Conservation (phyloP, 164 flowering plant species). For the Sedum album region DNA sequence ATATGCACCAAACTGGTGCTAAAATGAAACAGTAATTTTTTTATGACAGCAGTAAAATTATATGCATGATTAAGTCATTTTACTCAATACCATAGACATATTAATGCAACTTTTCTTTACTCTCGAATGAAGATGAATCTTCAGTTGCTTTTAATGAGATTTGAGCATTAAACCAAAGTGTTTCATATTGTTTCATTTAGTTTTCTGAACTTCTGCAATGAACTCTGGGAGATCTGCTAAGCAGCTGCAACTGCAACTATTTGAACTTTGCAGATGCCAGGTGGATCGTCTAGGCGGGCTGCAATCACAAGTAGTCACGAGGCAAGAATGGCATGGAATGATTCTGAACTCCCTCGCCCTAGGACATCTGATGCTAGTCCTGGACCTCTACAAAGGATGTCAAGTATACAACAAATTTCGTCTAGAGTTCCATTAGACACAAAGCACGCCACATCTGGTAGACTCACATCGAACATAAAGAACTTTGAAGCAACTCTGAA, state of each 20-base stretch:
- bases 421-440: conserved; percentile 41
- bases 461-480: conserved; percentile 27
- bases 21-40: neutral
- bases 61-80: neutral
- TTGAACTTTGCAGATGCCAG: conserved; percentile 13
- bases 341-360: conserved; percentile 21
- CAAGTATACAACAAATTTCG: conserved; percentile 39
- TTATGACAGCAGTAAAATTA: neutral
- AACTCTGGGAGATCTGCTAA: neutral
- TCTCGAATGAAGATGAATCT: neutral
- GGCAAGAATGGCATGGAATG: conserved; percentile 24
- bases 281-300: conserved; percentile 32
- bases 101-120: neutral
- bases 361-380: conserved; percentile 29
- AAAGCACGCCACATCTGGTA: conserved; percentile 21
- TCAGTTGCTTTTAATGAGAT: neutral
- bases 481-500: conserved; percentile 47
- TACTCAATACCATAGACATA: neutral
- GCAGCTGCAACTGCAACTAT: neutral
- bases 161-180: neutral
- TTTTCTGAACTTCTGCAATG: neutral
- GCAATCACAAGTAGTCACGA: conserved; percentile 30
- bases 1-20: neutral
- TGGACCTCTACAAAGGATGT: conserved; percentile 23
- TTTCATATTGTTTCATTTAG: neutral